Evolutionary conservation across 371 early-diverging fungal genomes (phyloP), one percentile per base, ranked within the genome.

Genomic region (Mortierella sp.): DNA sequence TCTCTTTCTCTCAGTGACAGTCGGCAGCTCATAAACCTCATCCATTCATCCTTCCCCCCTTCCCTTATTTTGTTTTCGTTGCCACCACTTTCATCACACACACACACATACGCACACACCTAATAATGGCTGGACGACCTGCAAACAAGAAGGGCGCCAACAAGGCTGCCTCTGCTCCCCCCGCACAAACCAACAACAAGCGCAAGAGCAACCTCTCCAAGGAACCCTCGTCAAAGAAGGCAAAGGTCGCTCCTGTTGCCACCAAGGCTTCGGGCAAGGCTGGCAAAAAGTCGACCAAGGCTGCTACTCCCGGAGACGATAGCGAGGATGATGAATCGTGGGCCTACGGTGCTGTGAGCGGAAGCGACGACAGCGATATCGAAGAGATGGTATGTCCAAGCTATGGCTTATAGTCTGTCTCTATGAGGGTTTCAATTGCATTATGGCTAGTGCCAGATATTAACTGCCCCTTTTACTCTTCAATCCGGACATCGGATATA

Each of bases 251-350:
- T 39, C 26, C 52, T 34, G 67, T 48, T 13, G 63, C 79, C 37
- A 45, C 70, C 16, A 73, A 73, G 41, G 31, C 63, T 29, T 22
- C 66, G 6, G 76, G 24, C 40, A 85, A 78, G 24, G 66, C 52
- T 44, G 58, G 48, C 26, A 71, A 52, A 14, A 70, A 73, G 45
- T 39, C 64, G 9, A 34, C 71, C 26, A 77, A 79, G 48, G 53
- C 63, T 19, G 48, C 64, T 39, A 45, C 26, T 9, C 61, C 61
- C 37, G 34, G 37, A 7, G 69, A 55, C 13, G 86, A 85, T 11
- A 70, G 73, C 29, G 70, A 80, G 70, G 86, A 86, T 64, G 82
- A 79, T 47, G 83, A 83, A 45, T 83, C 83, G 13, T 83, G 83
- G 83, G 83, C 83, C 22, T 80, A 80, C 44, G 85, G 86, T 9